Percentiles rank a stretch among this genome's conserved stretches.
These are phyloP conservation scores for Darksidea phi DNA, from an alignment of 495 filamentous ascomycete species.

Conservation along the genomic window DNA sequence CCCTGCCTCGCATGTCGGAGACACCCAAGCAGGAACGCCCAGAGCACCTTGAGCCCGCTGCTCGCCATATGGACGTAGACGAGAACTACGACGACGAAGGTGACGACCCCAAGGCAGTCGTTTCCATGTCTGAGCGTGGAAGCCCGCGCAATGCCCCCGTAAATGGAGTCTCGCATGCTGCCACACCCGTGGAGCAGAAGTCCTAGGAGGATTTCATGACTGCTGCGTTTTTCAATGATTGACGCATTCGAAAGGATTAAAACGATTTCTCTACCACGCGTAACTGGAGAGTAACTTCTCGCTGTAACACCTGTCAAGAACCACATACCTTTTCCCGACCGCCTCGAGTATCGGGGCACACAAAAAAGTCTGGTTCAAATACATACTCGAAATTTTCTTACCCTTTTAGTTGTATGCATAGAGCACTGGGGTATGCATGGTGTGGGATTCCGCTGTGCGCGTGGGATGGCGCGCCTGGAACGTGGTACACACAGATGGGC, in stretches of 20 bases:
- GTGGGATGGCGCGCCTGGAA: too few species aligned
- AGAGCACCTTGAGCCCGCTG: slow-evolving; percentile 66
- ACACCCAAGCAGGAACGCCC: slow-evolving; percentile 34
- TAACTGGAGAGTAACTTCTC: too few species aligned
- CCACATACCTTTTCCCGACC: too few species aligned
- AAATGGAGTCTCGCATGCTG: slow-evolving; percentile 37
- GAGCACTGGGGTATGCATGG: too few species aligned
- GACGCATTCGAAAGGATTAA: not conserved
- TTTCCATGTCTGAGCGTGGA: slow-evolving; percentile 46
- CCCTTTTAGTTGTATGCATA: too few species aligned
- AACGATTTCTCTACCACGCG: not conserved
- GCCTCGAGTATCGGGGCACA: too few species aligned
- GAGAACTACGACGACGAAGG: slow-evolving; percentile 91
- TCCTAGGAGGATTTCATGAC: slow-evolving; percentile 2
- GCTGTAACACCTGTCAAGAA: too few species aligned
- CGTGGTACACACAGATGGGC: too few species aligned
- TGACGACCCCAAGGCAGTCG: slow-evolving; percentile 77
- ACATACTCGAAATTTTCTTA: too few species aligned
- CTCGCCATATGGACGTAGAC: slow-evolving; percentile 94
- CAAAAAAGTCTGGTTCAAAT: too few species aligned
- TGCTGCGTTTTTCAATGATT: not conserved
- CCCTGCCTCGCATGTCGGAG: slow-evolving; percentile 32
- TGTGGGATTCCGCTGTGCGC: too few species aligned
- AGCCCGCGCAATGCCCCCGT: slow-evolving; percentile 42
- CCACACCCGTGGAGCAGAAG: slow-evolving; percentile 36